These are phyloP conservation scores for Helminthosporium solani DNA, from an alignment of 2,329 filamentous ascomycete genomes.

Conservation along the genomic window DNA sequence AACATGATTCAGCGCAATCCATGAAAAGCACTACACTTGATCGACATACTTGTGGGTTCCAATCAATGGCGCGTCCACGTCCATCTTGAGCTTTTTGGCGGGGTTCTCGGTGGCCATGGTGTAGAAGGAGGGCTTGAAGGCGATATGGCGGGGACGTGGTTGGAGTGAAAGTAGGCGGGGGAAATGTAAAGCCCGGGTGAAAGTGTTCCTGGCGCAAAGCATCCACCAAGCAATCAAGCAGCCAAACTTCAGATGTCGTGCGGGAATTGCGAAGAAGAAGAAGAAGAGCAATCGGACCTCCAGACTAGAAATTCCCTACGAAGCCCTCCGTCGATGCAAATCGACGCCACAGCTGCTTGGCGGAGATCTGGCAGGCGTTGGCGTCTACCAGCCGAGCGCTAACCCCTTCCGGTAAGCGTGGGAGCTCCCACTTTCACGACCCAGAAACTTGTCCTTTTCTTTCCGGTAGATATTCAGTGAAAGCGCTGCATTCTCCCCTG, in stretches of 20 bases:
- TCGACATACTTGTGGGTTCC: constrained; percentile 77
- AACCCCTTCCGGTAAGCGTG: neutral
- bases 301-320: too few relatives aligned
- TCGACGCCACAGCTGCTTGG: neutral
- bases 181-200: neutral
- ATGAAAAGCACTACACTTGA: neutral
- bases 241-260: too few relatives aligned
- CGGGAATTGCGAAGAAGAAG: too few relatives aligned
- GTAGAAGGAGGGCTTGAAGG: neutral
- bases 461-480: constrained; percentile 8
- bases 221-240: too few relatives aligned
- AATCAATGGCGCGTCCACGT: constrained; percentile 63
- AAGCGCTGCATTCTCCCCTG: too few relatives aligned
- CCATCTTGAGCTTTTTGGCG: constrained; percentile 82
- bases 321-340: too few relatives aligned
- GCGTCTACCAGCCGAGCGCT: constrained; percentile 12
- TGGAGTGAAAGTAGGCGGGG: neutral
- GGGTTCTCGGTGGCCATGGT: constrained; percentile 40
- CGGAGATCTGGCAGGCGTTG: constrained; percentile 14
- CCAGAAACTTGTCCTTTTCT: constrained; percentile 26
- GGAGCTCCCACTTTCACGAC: constrained; percentile 5
- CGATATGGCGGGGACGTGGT: too few relatives aligned
- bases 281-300: too few relatives aligned
- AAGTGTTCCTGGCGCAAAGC: neutral
- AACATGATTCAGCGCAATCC: neutral